Evolutionary conservation across 2,329 filamentous ascomycete genomes (phyloP).

Genomic region (Gliomastix tumulicola): DNA sequence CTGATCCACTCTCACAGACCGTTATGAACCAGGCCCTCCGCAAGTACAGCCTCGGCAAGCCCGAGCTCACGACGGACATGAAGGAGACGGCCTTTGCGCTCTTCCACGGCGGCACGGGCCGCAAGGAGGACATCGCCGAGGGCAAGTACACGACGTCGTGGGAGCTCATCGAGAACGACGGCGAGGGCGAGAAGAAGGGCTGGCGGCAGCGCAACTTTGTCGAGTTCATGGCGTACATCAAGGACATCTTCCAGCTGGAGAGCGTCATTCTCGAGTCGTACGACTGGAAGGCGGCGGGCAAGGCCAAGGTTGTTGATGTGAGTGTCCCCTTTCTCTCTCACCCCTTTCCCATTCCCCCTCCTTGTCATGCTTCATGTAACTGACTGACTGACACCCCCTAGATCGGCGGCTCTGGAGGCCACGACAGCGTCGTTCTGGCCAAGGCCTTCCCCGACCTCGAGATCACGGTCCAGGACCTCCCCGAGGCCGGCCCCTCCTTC

Average conservation of each 20-base stretch:
- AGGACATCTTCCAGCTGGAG: constrained; percentile 29
- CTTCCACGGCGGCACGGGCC: constrained; percentile 16
- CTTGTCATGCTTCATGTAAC: too few relatives aligned
- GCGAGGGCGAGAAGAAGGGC: constrained; percentile 26
- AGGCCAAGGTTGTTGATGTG: constrained; percentile 30
- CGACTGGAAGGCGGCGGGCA: constrained; percentile 27
- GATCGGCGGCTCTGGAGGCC: constrained; percentile 35
- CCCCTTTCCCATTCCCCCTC: too few relatives aligned
- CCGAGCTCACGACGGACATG: constrained; percentile 21
- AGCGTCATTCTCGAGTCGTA: constrained; percentile 20
- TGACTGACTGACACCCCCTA: too few relatives aligned
- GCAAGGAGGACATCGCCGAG: constrained; percentile 11
- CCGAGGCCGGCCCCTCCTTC: constrained; percentile 24
- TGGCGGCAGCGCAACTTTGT: constrained; percentile 30
- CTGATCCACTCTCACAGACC: too few relatives aligned
- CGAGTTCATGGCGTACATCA: constrained; percentile 29
- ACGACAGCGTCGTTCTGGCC: constrained; percentile 31
- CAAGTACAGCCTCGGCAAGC: constrained; percentile 19
- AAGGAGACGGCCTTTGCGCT: constrained; percentile 26
- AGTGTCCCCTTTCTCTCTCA: too few relatives aligned
- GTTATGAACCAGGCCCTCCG: constrained; percentile 23
- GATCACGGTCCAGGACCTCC: constrained; percentile 37
- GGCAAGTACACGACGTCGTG: constrained; percentile 24
- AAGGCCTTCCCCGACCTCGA: constrained; percentile 29
- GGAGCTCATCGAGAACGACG: constrained; percentile 32